Percentiles rank a stretch among this genome's conserved stretches.
Evolutionary conservation across 192 early-diverging fungal genomes (phyloP).

Genomic region (Umbelopsis vinacea): DNA sequence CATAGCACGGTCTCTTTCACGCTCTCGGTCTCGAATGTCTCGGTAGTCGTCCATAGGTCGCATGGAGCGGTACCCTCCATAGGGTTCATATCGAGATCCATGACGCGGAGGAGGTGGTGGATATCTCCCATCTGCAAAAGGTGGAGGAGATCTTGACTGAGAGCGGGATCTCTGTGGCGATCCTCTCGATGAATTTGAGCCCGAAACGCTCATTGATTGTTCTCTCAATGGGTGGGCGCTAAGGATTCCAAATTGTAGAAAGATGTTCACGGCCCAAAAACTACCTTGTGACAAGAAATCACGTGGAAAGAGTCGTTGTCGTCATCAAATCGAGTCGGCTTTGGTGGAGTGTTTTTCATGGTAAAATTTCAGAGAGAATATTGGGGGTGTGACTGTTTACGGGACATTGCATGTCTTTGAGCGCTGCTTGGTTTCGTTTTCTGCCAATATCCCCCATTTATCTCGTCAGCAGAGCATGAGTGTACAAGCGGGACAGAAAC

Average conservation of each 20-base stretch:
- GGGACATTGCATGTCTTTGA: not conserved
- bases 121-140: slow-evolving; percentile 40
- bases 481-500: slow-evolving; percentile 22
- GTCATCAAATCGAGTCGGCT: not conserved
- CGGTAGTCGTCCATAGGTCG: slow-evolving; percentile 37
- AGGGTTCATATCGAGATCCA: slow-evolving; percentile 36
- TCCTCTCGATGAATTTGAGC: slow-evolving; percentile 43
- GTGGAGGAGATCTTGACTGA: slow-evolving; percentile 38
- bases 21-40: slow-evolving; percentile 38
- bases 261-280: not conserved
- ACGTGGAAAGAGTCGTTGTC: not conserved
- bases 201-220: slow-evolving; percentile 38
- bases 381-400: not conserved
- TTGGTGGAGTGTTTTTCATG: no score
- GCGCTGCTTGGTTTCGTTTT: not conserved
- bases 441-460: not conserved
- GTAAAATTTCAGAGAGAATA: no score
- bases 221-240: not conserved
- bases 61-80: slow-evolving; percentile 28
- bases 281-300: slow-evolving; percentile 9
- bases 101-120: slow-evolving; percentile 30
- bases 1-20: slow-evolving; percentile 33
- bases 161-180: slow-evolving; percentile 40
- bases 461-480: not conserved
- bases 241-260: not conserved